Conservation (phyloP, 371 early-diverging fungal genomes). For the Lichtheimia ramosa region DNA sequence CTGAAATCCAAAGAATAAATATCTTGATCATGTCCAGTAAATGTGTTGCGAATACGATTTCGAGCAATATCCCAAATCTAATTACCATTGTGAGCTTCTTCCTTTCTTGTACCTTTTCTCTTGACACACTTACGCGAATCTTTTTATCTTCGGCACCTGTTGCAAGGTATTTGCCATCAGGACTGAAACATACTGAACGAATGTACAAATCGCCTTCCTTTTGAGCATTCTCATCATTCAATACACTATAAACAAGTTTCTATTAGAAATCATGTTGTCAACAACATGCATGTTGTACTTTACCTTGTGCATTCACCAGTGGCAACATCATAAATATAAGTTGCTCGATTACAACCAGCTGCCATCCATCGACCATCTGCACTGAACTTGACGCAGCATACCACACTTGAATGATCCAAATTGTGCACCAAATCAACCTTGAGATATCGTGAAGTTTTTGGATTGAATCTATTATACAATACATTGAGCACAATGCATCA, state of each 20-base stretch:
- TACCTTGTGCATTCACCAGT: constrained; percentile 75
- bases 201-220: constrained; percentile 89
- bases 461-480: constrained; percentile 58
- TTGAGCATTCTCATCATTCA: constrained; percentile 76
- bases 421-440: constrained; percentile 86
- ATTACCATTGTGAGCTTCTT: background rate
- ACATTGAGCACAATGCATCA: background rate
- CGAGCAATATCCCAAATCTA: constrained; percentile 73
- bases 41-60: constrained; percentile 60
- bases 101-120: background rate
- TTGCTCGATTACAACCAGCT: constrained; percentile 92
- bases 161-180: constrained; percentile 89
- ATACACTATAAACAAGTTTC: constrained; percentile 44
- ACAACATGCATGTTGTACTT: background rate
- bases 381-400: constrained; percentile 96
- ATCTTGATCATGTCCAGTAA: constrained; percentile 90
- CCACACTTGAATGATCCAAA: constrained; percentile 88
- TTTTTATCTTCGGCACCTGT: constrained; percentile 97
- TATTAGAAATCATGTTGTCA: background rate
- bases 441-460: constrained; percentile 68
- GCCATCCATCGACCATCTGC: constrained; percentile 90
- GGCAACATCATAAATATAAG: constrained; percentile 85
- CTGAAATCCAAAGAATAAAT: constrained; percentile 95
- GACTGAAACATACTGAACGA: constrained; percentile 96
- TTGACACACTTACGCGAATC: constrained; percentile 63